phyloP scores from a whole-genome alignment of 495 filamentous ascomycete genomes.

The Aspergillus ellipticus region DNA sequence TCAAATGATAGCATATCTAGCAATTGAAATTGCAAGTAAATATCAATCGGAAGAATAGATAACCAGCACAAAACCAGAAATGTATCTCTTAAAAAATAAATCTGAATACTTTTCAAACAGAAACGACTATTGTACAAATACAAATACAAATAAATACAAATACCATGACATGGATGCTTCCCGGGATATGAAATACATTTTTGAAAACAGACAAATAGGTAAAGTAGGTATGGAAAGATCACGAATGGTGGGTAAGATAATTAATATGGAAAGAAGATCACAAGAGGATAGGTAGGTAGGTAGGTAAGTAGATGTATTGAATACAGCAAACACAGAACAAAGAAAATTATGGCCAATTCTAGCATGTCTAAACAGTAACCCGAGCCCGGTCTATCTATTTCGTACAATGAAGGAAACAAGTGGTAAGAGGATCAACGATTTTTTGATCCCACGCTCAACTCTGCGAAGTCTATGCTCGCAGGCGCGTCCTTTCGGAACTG shows the following conservation, averaged over 20 bases:
- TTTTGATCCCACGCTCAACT: constrained; percentile 15
- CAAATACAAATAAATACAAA: too few relatives aligned
- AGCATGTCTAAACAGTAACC: constrained; percentile 19
- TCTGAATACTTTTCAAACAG: too few relatives aligned
- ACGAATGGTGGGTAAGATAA: neutral
- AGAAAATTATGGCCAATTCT: constrained; percentile 18
- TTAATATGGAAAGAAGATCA: neutral
- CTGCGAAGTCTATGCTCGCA: neutral
- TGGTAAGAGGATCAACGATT: constrained; percentile 20
- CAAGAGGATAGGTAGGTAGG: constrained; percentile 9
- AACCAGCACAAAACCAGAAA: too few relatives aligned
- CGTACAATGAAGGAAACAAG: constrained; percentile 14
- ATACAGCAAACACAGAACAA: constrained; percentile 12
- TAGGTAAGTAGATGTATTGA: constrained; percentile 1
- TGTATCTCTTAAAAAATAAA: too few relatives aligned
- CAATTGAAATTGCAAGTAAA: too few relatives aligned
- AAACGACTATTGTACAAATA: too few relatives aligned
- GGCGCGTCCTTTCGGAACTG: neutral
- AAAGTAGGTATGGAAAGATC: neutral
- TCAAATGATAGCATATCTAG: too few relatives aligned
- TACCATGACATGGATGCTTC: too few relatives aligned
- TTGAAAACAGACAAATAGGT: too few relatives aligned
- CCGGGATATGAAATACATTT: too few relatives aligned
- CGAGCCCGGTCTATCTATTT: constrained; percentile 19
- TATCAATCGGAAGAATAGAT: neutral